These are phyloP conservation scores for Trypanosoma conorhini DNA, from an alignment of 208 protist species.

Conservation along the genomic window DNA sequence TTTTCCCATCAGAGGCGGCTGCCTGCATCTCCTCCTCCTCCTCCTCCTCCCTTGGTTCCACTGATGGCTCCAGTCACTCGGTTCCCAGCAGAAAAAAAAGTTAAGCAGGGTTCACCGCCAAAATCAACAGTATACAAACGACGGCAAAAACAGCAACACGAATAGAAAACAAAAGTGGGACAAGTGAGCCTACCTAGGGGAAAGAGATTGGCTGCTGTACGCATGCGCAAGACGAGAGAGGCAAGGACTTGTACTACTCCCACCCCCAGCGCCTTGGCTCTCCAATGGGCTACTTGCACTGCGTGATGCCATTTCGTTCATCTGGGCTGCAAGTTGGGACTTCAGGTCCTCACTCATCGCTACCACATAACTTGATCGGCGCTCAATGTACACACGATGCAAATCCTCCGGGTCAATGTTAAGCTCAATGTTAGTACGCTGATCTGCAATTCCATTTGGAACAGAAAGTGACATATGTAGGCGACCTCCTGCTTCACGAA, in stretches of 20 bases:
- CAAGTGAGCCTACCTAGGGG: slow-evolving; percentile 7
- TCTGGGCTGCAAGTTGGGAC: slow-evolving; percentile 54
- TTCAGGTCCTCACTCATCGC: slow-evolving; percentile 73
- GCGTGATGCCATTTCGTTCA: slow-evolving; percentile 55
- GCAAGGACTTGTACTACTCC: not conserved
- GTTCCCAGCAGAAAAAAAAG: not conserved
- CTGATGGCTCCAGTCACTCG: not conserved
- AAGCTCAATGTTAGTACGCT: slow-evolving; percentile 67
- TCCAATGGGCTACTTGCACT: not conserved
- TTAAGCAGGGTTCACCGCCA: not conserved
- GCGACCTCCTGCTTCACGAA: slow-evolving; percentile 58
- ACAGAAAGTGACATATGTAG: slow-evolving; percentile 76
- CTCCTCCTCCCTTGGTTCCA: not conserved
- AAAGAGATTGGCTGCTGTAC: not conserved
- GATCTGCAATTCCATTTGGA: slow-evolving; percentile 46
- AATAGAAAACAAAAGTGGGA: not conserved
- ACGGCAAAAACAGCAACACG: not conserved
- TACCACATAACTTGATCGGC: slow-evolving; percentile 74
- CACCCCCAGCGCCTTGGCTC: not conserved
- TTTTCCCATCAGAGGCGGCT: not conserved
- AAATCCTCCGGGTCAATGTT: slow-evolving; percentile 77
- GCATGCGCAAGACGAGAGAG: slow-evolving; percentile 4
- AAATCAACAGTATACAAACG: not conserved
- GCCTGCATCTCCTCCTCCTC: not conserved
- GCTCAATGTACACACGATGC: slow-evolving; percentile 73